phyloP scores from a whole-genome alignment of 1,284 basidiomycete genomes.

The Bjerkandera adusta region DNA sequence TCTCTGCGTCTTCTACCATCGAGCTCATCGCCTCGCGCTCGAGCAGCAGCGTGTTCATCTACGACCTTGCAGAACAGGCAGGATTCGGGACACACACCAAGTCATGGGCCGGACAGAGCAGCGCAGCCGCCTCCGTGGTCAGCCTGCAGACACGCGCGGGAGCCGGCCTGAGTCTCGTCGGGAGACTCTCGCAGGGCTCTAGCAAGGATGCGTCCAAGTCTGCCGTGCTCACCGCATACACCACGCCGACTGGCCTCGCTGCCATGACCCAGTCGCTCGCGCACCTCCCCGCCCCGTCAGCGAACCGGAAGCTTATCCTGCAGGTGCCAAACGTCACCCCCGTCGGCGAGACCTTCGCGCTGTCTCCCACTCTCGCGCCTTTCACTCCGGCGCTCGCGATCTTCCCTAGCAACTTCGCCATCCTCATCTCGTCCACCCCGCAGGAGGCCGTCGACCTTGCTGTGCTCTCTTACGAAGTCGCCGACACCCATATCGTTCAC shows the following conservation, averaged over 20 bases:
- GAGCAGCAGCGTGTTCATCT: slow-evolving; percentile 73
- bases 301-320: slow-evolving; percentile 66
- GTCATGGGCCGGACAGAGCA: slow-evolving; percentile 47
- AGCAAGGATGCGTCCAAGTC: slow-evolving; percentile 59
- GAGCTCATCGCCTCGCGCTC: slow-evolving; percentile 64
- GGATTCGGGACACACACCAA: slow-evolving; percentile 75
- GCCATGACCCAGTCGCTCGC: slow-evolving; percentile 74
- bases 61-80: slow-evolving; percentile 77
- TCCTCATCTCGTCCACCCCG: slow-evolving; percentile 80
- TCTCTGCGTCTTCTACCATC: slow-evolving; percentile 57
- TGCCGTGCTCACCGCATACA: slow-evolving; percentile 71
- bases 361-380: slow-evolving; percentile 72
- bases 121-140: slow-evolving; percentile 54
- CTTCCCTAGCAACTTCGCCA: slow-evolving; percentile 69
- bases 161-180: slow-evolving; percentile 81
- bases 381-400: slow-evolving; percentile 59
- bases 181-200: slow-evolving; percentile 77
- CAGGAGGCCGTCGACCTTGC: slow-evolving; percentile 79
- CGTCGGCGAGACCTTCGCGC: slow-evolving; percentile 60
- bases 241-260: slow-evolving; percentile 72
- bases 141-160: slow-evolving; percentile 85
- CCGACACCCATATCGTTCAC: slow-evolving; percentile 67
- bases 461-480: slow-evolving; percentile 61
- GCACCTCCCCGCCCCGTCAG: slow-evolving; percentile 59
- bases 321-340: slow-evolving; percentile 76